A percentile compares a stretch with the other conserved stretches of the same genome.
phyloP scores from a whole-genome alignment of 208 protist genomes.

The Leptomonas seymouri region DNA sequence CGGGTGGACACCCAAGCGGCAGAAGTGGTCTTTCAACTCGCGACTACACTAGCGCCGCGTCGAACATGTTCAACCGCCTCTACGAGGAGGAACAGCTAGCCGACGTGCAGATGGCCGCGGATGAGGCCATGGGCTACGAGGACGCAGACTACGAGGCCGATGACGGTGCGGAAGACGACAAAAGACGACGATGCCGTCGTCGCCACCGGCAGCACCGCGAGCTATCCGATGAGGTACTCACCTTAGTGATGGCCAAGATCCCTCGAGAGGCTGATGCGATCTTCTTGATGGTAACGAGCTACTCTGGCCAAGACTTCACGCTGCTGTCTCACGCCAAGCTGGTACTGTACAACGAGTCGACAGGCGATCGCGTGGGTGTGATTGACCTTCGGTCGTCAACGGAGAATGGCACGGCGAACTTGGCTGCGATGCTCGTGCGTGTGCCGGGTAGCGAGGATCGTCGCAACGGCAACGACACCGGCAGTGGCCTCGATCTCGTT shows the following conservation, averaged over 20 bases:
- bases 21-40: constrained; percentile 17
- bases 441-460: constrained; percentile 27
- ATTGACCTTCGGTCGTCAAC: constrained; percentile 63
- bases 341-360: constrained; percentile 72
- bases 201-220: constrained; percentile 31
- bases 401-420: constrained; percentile 66
- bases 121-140: constrained; percentile 36
- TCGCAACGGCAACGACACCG: neutral
- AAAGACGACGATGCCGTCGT: constrained; percentile 4
- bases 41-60: constrained; percentile 37
- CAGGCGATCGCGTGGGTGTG: constrained; percentile 55
- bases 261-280: constrained; percentile 67
- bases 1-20: neutral
- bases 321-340: constrained; percentile 42
- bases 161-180: no score
- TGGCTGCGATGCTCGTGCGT: constrained; percentile 68
- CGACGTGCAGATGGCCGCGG: constrained; percentile 51
- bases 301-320: constrained; percentile 75
- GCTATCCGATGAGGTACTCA: constrained; percentile 75
- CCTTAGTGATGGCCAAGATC: constrained; percentile 80
- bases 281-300: constrained; percentile 79
- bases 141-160: no score
- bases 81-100: constrained; percentile 74
- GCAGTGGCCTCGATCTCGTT: neutral
- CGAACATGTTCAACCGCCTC: constrained; percentile 61